Conservation (phyloP, 768 basidiomycete genomes). For the Termitomyces sp. region DNA sequence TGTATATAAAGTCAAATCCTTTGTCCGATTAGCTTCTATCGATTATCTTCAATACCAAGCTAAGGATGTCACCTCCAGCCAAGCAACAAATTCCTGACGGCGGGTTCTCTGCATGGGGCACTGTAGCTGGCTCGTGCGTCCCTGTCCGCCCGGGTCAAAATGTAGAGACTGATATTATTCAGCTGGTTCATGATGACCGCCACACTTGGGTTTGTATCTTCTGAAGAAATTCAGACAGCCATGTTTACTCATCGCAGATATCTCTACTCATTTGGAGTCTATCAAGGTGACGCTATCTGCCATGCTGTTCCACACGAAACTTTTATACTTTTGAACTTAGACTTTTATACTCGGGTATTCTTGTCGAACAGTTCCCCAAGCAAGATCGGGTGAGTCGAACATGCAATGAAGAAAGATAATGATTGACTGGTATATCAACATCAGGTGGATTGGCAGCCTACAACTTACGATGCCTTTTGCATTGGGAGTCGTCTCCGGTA, state of each 20-base stretch:
- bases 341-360: slow-evolving; percentile 10
- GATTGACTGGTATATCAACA: neutral
- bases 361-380: slow-evolving; percentile 4
- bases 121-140: neutral
- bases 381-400: slow-evolving; percentile 5
- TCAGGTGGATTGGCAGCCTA: slow-evolving; percentile 19
- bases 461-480: slow-evolving; percentile 18
- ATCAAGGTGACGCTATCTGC: slow-evolving; percentile 1
- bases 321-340: neutral
- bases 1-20: no score
- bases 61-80: no score
- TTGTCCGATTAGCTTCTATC: no score
- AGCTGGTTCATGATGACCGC: neutral
- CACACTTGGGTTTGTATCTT: slow-evolving; percentile 7
- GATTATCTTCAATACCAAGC: neutral
- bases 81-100: neutral
- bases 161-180: neutral
- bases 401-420: neutral
- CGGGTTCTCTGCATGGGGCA: neutral
- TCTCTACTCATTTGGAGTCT: slow-evolving; percentile 12
- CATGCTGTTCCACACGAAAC: no score
- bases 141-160: neutral
- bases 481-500: slow-evolving; percentile 13
- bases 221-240: no score
- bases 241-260: neutral